Evolutionary conservation across 2,329 filamentous ascomycete species (phyloP), one percentile per base, ranked within the genome.

Genomic region (Paramyrothecium sp.): DNA sequence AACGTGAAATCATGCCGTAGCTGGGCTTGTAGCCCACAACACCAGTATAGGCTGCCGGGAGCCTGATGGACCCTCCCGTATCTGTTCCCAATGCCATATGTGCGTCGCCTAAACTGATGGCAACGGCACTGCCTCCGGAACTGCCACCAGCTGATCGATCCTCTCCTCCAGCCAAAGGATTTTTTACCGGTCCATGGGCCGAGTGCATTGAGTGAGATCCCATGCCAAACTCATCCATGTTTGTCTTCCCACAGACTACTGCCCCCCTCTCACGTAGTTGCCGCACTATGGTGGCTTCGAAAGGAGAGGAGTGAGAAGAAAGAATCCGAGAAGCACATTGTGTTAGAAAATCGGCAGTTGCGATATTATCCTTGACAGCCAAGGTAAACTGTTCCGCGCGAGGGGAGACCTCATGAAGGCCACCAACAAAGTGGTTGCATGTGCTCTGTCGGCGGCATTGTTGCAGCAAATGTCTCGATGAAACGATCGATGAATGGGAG

Each of bases 151-250:
- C 89, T 1, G 92, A 95, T 23, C 85, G 71, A 57, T 75, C 55
- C 20, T 67, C 56, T 50, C 69, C 70, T 48, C 65, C 58, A 1
- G 68, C 75, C 54, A 77, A 72, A 8, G 75, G 77, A 60, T 83
- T 87, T 54, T 71, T 77, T 4, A 94, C 89, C 1, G 84, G 71
- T 2, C 90, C 90, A 65, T 88, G 86, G 55, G 80, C 75, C 1
- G 91, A 92, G 66, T 88, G 87, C 54, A 77, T 76, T 2, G 91
- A 93, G 65, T 97, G 89, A 10, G 92, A 96, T 2, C 92, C 92
- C 93, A 97, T 97, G 26, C 93, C 92, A 70, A 97, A 97, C 70
- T 96, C 95, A 74, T 98, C 95, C 80, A 98, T 87, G 70, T 96
- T 97, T 2, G 92, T 93, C 73, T 97, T 97, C 7, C 89, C 89